Percentiles rank a stretch among this genome's conserved stretches.
Evolutionary conservation across 352 stramenopile species (phyloP).

Genomic region (Albugo candida): DNA sequence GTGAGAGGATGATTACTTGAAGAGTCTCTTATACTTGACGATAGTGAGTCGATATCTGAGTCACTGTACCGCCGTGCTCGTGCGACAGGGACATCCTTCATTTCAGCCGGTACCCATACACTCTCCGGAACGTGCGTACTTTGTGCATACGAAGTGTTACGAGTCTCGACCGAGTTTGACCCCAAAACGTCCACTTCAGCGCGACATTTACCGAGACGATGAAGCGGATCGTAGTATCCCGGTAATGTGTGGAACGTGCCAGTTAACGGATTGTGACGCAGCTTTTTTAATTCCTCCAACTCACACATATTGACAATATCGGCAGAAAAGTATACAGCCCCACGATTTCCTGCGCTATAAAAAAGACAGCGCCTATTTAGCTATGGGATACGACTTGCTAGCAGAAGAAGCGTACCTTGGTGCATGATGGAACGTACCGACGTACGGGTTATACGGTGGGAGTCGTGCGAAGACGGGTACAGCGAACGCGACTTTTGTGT

Average conservation of each 20-base stretch:
- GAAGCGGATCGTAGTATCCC: constrained; percentile 71
- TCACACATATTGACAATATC: constrained; percentile 78
- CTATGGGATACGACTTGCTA: background rate
- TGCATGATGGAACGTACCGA: constrained; percentile 80
- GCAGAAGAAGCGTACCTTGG: constrained; percentile 26
- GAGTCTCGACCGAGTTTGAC: constrained; percentile 30
- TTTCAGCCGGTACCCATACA: background rate
- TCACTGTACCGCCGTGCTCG: constrained; percentile 65
- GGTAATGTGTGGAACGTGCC: constrained; percentile 75
- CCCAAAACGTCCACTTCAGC: constrained; percentile 40
- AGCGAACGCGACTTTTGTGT: too few species aligned
- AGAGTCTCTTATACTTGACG: background rate
- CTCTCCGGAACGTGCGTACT: too few species aligned
- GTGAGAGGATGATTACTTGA: too few species aligned
- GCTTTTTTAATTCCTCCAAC: constrained; percentile 79
- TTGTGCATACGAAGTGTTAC: too few species aligned
- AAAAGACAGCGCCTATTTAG: constrained; percentile 1
- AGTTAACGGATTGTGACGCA: constrained; percentile 69
- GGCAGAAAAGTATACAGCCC: constrained; percentile 71
- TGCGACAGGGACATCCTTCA: background rate
- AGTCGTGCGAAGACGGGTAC: constrained; percentile 49
- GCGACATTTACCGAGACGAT: constrained; percentile 54
- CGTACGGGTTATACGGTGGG: constrained; percentile 75
- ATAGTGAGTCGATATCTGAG: constrained; percentile 24
- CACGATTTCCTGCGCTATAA: constrained; percentile 54